Conservation (phyloP, 495 filamentous ascomycete genomes). For the Cercophora scortea region DNA sequence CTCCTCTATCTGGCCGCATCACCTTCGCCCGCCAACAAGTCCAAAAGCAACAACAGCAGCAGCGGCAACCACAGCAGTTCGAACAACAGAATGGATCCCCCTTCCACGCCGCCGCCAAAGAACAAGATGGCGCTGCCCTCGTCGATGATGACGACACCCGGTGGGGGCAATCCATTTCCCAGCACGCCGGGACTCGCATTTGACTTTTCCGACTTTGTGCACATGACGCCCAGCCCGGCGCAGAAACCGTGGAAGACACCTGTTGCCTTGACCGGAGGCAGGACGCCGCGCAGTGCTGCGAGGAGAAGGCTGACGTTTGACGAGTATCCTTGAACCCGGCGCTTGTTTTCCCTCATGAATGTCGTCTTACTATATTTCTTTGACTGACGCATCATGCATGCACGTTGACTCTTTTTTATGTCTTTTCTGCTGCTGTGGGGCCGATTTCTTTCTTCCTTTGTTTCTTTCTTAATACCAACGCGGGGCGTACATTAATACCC, state of each 20-base stretch:
- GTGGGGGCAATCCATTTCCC: conserved; percentile 53
- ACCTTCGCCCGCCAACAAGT: conserved; percentile 64
- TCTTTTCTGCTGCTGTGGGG: no score
- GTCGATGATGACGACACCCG: conserved; percentile 85
- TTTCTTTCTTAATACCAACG: no score
- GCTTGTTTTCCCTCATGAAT: background rate
- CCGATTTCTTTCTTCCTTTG: no score
- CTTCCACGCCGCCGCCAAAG: conserved; percentile 82
- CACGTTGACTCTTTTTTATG: no score
- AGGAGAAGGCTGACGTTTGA: conserved; percentile 40
- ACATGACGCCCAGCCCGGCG: conserved; percentile 91
- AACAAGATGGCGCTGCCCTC: conserved; percentile 62
- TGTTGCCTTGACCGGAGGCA: conserved; percentile 26
- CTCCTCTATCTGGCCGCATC: conserved; percentile 89
- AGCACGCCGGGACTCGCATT: conserved; percentile 61
- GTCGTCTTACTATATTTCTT: background rate
- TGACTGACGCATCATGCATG: no score
- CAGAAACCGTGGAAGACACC: conserved; percentile 76
- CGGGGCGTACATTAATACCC: no score
- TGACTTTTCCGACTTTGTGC: conserved; percentile 95
- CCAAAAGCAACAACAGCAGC: conserved; percentile 7
- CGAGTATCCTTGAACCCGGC: conserved; percentile 16
- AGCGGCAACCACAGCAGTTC: no score
- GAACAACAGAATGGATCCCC: conserved; percentile 50
- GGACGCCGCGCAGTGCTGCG: conserved; percentile 34